Evolutionary conservation across 345 rosid genomes (phyloP), one percentile per base, ranked within the genome.

Genomic region (Tarenaya hassleriana): DNA sequence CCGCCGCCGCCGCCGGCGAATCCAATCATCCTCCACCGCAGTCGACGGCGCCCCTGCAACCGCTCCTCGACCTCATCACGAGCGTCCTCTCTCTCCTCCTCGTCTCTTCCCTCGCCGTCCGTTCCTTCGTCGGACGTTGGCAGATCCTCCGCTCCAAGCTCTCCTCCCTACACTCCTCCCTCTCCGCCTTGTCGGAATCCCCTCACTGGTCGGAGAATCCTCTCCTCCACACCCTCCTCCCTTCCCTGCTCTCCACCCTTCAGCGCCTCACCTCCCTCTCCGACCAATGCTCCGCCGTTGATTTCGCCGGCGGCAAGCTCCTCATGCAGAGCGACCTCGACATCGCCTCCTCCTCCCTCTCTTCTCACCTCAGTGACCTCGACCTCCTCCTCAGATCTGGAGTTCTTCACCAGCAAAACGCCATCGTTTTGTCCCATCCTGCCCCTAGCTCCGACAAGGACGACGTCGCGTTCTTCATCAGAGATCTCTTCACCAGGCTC

Each of bases 241-340:
- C 96, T 15, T 62, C 77, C 2, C 65, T 83, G 10, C 86, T 79
- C 54, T 77, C 89, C 8, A 79, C 81, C 52, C 96, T 87, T 61
- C 89, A 79, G 52, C 86, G 89, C 21, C 80, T 87, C 34, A 45
- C 73, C 7, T 70, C 89, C 5, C 92, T 87, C 73, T 77, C 75
- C 29, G 66, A 67, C 58, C 85, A 81, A 66, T 76, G 81, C 58
- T 39, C 73, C 12, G 66, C 63, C 64, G 47, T 62, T 31, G 61
- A 83, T 41, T 72, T 82, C 74, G 52, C 72, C 52, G 86, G 86
- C 56, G 89, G 89, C 18, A 87, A 87, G 74, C 89, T 87, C 24
- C 70, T 69, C 34, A 79, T 83, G 75, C 96, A 87, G 71, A 83
- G 92, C 71, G 96, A 87, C 74, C 92, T 87, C 55, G 92, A 87